phyloP scores from a whole-genome alignment of 805 yeast species.

The Clavispora santaluciae region DNA sequence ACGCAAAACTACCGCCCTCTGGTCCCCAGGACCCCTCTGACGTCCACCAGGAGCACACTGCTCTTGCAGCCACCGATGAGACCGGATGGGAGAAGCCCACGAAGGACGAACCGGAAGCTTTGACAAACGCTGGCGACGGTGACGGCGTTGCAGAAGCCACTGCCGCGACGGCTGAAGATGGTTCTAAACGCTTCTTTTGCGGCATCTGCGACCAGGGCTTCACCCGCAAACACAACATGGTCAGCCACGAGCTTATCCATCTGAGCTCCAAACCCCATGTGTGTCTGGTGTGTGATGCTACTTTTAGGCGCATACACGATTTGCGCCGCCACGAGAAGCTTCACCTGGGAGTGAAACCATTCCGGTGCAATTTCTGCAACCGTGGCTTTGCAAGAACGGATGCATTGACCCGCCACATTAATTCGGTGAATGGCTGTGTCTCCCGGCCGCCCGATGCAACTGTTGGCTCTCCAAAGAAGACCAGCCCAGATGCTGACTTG shows the following conservation, averaged over 20 bases:
- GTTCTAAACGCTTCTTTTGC: constrained; percentile 43
- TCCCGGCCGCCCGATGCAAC: background rate
- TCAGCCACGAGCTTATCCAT: constrained; percentile 67
- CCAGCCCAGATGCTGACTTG: no score
- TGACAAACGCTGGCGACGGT: no score
- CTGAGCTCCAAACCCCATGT: constrained; percentile 58
- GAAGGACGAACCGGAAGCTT: no score
- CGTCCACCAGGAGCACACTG: no score
- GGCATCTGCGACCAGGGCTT: constrained; percentile 58
- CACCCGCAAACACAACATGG: constrained; percentile 70
- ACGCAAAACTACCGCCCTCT: no score
- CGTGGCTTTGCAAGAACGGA: constrained; percentile 70
- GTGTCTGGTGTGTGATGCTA: constrained; percentile 56
- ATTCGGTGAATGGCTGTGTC: constrained; percentile 37
- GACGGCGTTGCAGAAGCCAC: no score
- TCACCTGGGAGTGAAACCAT: constrained; percentile 75
- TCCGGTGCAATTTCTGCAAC: constrained; percentile 54
- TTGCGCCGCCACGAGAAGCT: constrained; percentile 69
- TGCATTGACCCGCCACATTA: constrained; percentile 65
- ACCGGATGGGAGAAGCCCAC: no score
- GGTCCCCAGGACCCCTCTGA: no score
- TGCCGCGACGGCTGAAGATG: no score
- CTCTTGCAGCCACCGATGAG: no score
- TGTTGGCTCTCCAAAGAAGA: no score
- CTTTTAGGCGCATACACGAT: constrained; percentile 71